Evolutionary conservation across 495 filamentous ascomycete genomes (phyloP).

Genomic region (Neurospora pannonica): DNA sequence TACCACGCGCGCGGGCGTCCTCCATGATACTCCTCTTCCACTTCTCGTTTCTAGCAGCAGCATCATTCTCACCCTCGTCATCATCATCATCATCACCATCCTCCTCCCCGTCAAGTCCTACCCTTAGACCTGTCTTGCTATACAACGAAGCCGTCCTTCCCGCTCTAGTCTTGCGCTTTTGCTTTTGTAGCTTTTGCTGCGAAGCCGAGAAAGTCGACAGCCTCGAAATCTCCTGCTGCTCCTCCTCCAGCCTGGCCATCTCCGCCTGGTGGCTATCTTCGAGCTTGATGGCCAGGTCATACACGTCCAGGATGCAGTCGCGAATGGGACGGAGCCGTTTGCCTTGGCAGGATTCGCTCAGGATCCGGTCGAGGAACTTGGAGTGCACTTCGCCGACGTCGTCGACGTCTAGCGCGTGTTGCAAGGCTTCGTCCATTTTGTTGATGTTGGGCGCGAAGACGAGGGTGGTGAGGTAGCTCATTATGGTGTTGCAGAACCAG

Average conservation of each 20-base stretch:
- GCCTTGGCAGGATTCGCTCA: slow-evolving; percentile 59
- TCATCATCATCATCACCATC: slow-evolving; percentile 26
- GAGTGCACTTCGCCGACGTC: slow-evolving; percentile 66
- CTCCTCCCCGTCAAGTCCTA: slow-evolving; percentile 8
- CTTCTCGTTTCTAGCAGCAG: neutral
- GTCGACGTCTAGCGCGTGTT: slow-evolving; percentile 63
- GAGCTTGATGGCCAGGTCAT: slow-evolving; percentile 47
- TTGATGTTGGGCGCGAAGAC: slow-evolving; percentile 52
- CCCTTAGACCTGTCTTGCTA: slow-evolving; percentile 9
- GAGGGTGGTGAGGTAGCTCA: slow-evolving; percentile 63
- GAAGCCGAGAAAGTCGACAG: slow-evolving; percentile 20
- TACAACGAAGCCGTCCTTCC: neutral
- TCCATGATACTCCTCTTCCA: neutral
- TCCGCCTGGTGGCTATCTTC: slow-evolving; percentile 35
- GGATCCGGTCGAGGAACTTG: slow-evolving; percentile 48
- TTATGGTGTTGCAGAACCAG: slow-evolving; percentile 68
- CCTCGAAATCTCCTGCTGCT: slow-evolving; percentile 29
- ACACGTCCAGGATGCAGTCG: slow-evolving; percentile 53
- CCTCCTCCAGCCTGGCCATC: slow-evolving; percentile 26
- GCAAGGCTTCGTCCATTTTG: slow-evolving; percentile 44
- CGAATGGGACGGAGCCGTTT: slow-evolving; percentile 53
- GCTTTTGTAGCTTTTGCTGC: neutral
- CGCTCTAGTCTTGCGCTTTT: neutral
- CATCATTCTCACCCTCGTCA: too few relatives aligned
- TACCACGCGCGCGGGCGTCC: slow-evolving; percentile 6